These are phyloP conservation scores for Mucor racemosus DNA, from an alignment of 371 early-diverging fungal genomes.

Conservation along the genomic window DNA sequence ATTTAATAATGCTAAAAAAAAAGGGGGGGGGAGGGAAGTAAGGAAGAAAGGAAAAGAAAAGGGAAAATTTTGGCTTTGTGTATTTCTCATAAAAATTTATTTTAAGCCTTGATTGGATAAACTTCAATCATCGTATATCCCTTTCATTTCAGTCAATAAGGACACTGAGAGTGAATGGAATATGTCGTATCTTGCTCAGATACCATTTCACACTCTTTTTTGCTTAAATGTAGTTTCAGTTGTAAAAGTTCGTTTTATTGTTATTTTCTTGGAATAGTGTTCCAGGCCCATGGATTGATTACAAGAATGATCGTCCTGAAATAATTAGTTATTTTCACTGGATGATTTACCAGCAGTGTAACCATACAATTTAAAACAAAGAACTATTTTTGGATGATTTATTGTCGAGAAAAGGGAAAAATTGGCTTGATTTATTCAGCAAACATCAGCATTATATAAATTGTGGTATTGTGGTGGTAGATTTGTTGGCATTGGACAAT, in stretches of 20 bases:
- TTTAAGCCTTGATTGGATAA: background rate
- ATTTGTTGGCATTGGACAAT: slow-evolving; percentile 41
- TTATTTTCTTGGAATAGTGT: background rate
- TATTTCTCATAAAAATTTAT: slow-evolving; percentile 4
- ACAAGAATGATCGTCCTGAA: slow-evolving; percentile 4
- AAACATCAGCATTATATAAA: background rate
- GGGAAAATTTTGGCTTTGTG: background rate
- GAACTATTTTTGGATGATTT: background rate
- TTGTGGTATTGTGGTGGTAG: background rate
- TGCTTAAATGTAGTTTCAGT: too few relatives aligned
- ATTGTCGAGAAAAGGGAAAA: background rate
- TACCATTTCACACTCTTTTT: background rate
- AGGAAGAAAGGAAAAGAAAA: background rate
- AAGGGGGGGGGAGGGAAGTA: background rate
- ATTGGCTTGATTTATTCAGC: slow-evolving; percentile 5
- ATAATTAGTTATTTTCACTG: background rate
- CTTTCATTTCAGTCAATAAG: background rate
- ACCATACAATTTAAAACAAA: background rate
- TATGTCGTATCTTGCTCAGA: background rate
- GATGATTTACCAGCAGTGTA: slow-evolving; percentile 1
- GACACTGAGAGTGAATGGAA: background rate
- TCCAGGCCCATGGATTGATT: background rate
- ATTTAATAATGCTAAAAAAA: background rate
- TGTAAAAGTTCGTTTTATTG: background rate
- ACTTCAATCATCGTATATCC: background rate